Evolutionary conservation across 768 basidiomycete genomes (phyloP).

Genomic region (Dioszegia aurantiaca): DNA sequence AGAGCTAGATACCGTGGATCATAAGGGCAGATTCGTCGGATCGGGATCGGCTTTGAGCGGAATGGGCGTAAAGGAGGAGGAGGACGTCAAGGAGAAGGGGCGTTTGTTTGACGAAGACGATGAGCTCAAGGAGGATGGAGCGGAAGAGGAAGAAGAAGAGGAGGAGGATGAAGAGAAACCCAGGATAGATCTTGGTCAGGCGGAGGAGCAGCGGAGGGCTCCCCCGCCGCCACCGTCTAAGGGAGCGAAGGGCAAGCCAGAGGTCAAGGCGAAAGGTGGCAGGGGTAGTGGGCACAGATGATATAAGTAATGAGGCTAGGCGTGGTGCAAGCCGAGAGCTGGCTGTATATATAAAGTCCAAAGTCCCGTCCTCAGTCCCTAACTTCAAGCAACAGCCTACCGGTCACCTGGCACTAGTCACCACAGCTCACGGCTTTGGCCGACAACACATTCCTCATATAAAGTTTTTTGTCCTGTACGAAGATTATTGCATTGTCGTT

Average conservation of each 20-base stretch:
- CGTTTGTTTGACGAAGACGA: constrained; percentile 54
- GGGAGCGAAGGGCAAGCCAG: neutral
- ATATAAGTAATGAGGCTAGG: neutral
- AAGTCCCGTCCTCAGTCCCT: too few species aligned
- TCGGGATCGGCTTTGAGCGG: constrained; percentile 54
- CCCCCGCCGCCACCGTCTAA: neutral
- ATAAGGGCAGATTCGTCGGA: constrained; percentile 74
- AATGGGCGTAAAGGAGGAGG: constrained; percentile 8
- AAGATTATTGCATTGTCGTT: too few species aligned
- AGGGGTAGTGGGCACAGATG: too few species aligned
- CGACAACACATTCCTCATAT: constrained; percentile 1
- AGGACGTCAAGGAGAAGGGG: constrained; percentile 23
- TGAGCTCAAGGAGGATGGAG: constrained; percentile 59
- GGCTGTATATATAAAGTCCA: too few species aligned
- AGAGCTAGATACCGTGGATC: constrained; percentile 84
- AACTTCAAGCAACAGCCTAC: too few species aligned
- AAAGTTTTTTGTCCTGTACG: too few species aligned
- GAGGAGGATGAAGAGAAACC: constrained; percentile 22
- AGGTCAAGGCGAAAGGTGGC: neutral
- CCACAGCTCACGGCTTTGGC: neutral
- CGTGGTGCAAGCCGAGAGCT: too few species aligned
- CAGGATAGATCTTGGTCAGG: neutral
- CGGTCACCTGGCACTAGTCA: neutral
- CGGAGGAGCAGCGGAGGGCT: neutral
- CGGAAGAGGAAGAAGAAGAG: constrained; percentile 60